These are phyloP conservation scores for Inga leiocalycina DNA, from an alignment of 306 rosid genomes.

Conservation along the genomic window DNA sequence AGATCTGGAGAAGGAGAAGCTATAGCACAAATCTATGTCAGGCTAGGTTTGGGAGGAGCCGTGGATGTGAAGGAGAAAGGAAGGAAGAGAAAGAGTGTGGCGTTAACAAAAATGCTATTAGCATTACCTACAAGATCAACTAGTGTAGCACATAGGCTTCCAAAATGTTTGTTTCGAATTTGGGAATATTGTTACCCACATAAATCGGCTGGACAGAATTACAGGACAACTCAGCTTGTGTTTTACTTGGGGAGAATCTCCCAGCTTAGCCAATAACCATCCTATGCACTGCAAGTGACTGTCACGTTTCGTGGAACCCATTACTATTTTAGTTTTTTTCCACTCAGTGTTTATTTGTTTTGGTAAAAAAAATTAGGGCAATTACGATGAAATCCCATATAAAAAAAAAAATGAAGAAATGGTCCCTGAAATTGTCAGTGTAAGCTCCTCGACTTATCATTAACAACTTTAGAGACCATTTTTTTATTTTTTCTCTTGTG, in stretches of 20 bases:
- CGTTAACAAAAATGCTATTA: background rate
- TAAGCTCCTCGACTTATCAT: no score
- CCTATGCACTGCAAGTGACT: slow-evolving; percentile 16
- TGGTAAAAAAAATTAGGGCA: no score
- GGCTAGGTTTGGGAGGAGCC: background rate
- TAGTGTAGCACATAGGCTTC: background rate
- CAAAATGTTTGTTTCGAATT: slow-evolving; percentile 1
- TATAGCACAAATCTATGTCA: background rate
- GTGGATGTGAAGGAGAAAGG: background rate
- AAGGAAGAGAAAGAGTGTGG: background rate
- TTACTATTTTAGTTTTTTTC: no score
- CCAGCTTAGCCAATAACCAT: background rate
- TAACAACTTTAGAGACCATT: no score
- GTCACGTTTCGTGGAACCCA: slow-evolving; percentile 3
- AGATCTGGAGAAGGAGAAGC: slow-evolving; percentile 20
- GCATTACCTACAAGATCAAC: background rate
- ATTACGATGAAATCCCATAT: no score
- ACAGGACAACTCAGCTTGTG: slow-evolving; percentile 9
- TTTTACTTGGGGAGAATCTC: background rate
- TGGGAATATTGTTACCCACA: slow-evolving; percentile 28
- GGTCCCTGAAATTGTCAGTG: no score
- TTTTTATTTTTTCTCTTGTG: no score
- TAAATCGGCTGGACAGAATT: slow-evolving; percentile 29
- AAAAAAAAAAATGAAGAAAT: no score
- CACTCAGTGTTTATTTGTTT: no score